Evolutionary conservation across 1,284 basidiomycete species (phyloP).

Genomic region (Rhodotorula glutinis): DNA sequence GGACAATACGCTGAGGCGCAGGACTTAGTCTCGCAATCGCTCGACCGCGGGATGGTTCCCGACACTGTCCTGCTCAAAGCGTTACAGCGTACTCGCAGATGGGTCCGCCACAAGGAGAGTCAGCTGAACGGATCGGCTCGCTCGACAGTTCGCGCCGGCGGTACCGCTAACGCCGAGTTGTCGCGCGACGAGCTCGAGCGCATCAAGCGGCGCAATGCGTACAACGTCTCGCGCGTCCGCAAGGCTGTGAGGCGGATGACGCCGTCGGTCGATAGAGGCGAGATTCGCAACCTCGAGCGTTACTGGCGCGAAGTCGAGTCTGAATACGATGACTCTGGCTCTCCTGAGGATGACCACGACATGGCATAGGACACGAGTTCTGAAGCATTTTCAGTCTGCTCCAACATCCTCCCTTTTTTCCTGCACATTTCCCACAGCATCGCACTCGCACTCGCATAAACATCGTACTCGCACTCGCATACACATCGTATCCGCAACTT

Average conservation of each 20-base stretch:
- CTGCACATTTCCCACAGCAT: no score
- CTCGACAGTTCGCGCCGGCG: neutral
- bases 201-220: conserved; percentile 4
- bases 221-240: conserved; percentile 5
- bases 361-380: no score
- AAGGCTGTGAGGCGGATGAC: neutral
- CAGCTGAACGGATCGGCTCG: neutral
- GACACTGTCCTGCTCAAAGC: conserved; percentile 15
- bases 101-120: conserved; percentile 19
- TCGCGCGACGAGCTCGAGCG: neutral
- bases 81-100: conserved; percentile 12
- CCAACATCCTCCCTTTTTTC: no score
- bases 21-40: conserved; percentile 4
- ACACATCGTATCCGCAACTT: neutral
- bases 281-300: conserved; percentile 1
- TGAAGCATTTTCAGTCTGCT: no score
- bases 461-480: no score
- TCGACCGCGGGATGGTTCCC: conserved; percentile 25
- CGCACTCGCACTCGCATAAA: no score
- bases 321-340: neutral
- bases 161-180: neutral
- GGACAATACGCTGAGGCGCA: conserved; percentile 15
- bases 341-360: neutral
- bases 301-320: conserved; percentile 9
- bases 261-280: neutral